phyloP scores from a whole-genome alignment of 2,329 filamentous ascomycete genomes.

The Colletotrichum sp. region DNA sequence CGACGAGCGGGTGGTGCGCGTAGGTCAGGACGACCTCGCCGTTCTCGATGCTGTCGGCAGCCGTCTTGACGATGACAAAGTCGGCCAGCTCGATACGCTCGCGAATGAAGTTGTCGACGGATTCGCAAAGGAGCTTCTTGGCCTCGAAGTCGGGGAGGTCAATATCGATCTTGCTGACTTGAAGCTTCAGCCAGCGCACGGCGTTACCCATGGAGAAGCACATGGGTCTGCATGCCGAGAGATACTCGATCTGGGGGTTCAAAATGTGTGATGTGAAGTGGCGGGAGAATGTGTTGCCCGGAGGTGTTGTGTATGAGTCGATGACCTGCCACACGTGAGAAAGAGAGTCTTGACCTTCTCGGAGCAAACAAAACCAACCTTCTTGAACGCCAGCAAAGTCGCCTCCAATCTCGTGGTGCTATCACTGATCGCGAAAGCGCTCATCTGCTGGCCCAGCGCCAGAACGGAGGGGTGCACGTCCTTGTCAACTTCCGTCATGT shows the following conservation, averaged over 20 bases:
- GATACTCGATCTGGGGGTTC: conserved; percentile 93
- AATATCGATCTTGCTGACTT: conserved; percentile 89
- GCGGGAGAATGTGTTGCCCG: conserved; percentile 82
- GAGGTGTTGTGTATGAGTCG: conserved; percentile 87
- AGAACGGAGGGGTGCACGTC: conserved; percentile 87
- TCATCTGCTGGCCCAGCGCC: conserved; percentile 87
- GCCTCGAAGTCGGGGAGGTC: conserved; percentile 82
- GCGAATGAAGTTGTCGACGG: conserved; percentile 88
- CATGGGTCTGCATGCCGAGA: conserved; percentile 92
- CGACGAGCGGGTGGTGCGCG: conserved; percentile 84
- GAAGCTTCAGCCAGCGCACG: conserved; percentile 91
- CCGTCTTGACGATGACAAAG: conserved; percentile 80
- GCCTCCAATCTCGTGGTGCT: conserved; percentile 88
- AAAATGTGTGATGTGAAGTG: conserved; percentile 92
- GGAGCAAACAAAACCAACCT: conserved; percentile 55
- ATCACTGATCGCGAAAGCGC: conserved; percentile 85
- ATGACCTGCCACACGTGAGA: conserved; percentile 69
- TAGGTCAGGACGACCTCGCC: conserved; percentile 88
- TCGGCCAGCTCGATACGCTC: conserved; percentile 90
- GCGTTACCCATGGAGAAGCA: conserved; percentile 97
- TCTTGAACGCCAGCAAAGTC: conserved; percentile 88
- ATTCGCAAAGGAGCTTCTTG: conserved; percentile 70
- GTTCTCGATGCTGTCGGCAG: conserved; percentile 75
- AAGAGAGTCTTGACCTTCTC: not conserved
- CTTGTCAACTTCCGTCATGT: conserved; percentile 67